Evolutionary conservation across 2,329 filamentous ascomycete species (phyloP).

Genomic region (Coniochaeta hoffmannii): DNA sequence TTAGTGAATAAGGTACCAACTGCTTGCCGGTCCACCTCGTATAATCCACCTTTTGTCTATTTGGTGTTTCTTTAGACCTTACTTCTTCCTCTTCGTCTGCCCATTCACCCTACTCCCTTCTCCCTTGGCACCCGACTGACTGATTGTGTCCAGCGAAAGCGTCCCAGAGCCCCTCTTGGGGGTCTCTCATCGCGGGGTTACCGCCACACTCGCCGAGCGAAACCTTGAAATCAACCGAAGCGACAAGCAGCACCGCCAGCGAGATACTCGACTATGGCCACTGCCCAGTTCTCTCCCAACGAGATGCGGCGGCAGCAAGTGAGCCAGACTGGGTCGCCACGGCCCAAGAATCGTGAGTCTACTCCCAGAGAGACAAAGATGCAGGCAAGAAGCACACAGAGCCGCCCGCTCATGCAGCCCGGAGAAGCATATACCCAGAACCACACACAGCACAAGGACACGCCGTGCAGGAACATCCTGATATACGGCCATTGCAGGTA

Average conservation of each 20-base stretch:
- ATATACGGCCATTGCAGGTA: conserved; percentile 93
- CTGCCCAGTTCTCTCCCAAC: not conserved
- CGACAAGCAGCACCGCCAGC: not conserved
- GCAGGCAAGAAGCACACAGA: not conserved
- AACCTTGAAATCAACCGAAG: not conserved
- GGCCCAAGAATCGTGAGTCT: conserved; percentile 3
- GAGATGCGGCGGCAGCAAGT: conserved; percentile 2
- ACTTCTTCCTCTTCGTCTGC: not conserved
- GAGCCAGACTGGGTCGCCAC: not conserved
- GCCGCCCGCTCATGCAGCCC: not conserved
- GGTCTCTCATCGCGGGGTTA: not conserved
- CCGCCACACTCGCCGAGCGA: not conserved
- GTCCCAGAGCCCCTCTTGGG: not conserved
- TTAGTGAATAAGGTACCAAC: not conserved
- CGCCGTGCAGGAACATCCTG: conserved; percentile 82
- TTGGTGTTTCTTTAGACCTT: not conserved
- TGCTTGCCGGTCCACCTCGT: not conserved
- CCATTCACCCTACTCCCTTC: not conserved
- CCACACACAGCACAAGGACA: conserved; percentile 81
- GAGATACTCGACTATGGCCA: not conserved
- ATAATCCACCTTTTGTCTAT: not conserved
- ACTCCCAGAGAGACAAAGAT: not conserved
- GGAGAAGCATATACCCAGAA: conserved; percentile 45
- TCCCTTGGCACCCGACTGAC: not conserved
- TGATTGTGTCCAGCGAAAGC: not conserved